phyloP scores from a whole-genome alignment of 257 asterid species.

The Henckelia pumila region DNA sequence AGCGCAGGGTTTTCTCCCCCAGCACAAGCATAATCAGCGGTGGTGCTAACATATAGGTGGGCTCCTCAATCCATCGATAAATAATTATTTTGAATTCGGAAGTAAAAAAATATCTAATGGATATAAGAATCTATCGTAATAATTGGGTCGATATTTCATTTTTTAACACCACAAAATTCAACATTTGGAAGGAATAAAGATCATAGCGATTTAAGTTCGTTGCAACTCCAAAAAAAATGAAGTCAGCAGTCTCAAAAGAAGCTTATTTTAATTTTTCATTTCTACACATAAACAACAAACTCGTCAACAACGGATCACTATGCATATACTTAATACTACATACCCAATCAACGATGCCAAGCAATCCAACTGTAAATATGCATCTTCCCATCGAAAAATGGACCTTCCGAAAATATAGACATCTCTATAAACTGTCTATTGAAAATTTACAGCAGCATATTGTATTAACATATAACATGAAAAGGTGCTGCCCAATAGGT shows the following conservation, averaged over 20 bases:
- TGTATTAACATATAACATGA: neutral
- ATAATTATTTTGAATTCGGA: neutral
- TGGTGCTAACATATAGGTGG: neutral
- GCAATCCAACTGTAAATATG: neutral
- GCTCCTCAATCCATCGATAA: neutral
- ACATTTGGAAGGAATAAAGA: neutral
- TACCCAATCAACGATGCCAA: neutral
- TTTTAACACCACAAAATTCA: neutral
- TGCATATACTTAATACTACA: neutral
- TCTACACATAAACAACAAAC: neutral
- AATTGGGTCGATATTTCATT: neutral
- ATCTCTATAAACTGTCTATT: neutral
- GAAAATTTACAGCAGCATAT: neutral
- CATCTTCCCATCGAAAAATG: neutral
- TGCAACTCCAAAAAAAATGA: neutral
- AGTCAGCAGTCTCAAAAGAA: neutral
- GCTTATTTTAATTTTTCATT: neutral
- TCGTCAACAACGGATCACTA: neutral
- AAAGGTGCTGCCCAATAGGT: neutral
- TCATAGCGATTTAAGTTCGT: neutral
- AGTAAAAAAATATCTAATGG: neutral
- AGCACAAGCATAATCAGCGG: neutral
- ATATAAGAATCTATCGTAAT: neutral
- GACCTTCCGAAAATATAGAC: neutral
- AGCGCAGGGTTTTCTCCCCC: neutral